Percentiles rank a stretch among this genome's conserved stretches.
These are phyloP conservation scores for Volvox africanus DNA, from an alignment of 139 green algal genomes.

Conservation along the genomic window DNA sequence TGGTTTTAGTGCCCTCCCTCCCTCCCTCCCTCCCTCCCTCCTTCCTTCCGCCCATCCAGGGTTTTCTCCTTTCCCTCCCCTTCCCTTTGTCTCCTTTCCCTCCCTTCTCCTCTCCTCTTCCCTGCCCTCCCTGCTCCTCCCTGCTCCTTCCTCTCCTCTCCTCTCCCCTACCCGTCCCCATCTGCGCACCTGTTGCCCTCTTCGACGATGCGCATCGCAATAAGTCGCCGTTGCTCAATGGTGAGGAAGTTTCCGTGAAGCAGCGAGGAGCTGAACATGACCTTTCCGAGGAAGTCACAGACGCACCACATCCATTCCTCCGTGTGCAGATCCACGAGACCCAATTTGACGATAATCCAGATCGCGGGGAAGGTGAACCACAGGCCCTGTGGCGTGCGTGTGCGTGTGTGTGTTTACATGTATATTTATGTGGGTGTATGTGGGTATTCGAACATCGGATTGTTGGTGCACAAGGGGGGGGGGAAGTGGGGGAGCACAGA, in stretches of 20 bases:
- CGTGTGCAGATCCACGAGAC: constrained; percentile 26
- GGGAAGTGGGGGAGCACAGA: too few relatives aligned
- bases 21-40: not conserved
- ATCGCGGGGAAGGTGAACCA: constrained; percentile 59
- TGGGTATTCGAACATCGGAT: too few relatives aligned
- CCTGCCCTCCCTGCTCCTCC: not conserved
- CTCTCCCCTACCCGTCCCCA: not conserved
- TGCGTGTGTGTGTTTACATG: not conserved
- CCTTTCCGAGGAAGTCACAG: constrained; percentile 57
- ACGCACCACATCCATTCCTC: constrained; percentile 59
- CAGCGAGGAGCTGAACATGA: constrained; percentile 66
- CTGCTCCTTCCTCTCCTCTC: not conserved
- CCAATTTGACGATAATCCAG: constrained; percentile 40
- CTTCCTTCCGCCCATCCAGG: not conserved
- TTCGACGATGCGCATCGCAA: constrained; percentile 64
- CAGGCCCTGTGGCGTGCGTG: constrained; percentile 41
- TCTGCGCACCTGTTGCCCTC: constrained; percentile 51
- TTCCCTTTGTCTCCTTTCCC: too few relatives aligned
- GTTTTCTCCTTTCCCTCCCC: not conserved
- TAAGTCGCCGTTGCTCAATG: constrained; percentile 66
- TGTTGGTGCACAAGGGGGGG: too few relatives aligned
- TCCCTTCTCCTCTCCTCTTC: not conserved
- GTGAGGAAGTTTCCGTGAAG: constrained; percentile 69
- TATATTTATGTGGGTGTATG: too few relatives aligned
- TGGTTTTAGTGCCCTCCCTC: too few relatives aligned